Evolutionary conservation across 2,329 filamentous ascomycete genomes (phyloP).

Genomic region (Cytospora chrysosperma): DNA sequence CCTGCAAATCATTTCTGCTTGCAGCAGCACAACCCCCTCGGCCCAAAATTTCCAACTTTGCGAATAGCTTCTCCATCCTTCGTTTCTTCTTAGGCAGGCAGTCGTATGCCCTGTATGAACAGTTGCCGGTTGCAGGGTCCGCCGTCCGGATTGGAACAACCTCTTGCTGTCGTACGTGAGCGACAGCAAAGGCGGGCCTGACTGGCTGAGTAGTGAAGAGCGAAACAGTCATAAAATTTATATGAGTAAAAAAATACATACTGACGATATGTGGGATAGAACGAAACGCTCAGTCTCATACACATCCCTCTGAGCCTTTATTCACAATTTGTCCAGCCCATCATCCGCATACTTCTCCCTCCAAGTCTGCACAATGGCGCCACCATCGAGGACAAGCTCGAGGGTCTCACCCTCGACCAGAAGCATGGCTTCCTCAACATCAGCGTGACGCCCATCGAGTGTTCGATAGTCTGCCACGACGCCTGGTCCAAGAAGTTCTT

Average conservation of each 20-base stretch:
- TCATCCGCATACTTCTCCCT: conserved; percentile 81
- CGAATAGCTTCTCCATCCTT: background rate
- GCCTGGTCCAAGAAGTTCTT: conserved; percentile 74
- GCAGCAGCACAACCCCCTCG: background rate
- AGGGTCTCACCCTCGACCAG: conserved; percentile 50
- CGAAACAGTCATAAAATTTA: too few species aligned
- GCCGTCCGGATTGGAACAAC: background rate
- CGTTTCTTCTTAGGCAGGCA: background rate
- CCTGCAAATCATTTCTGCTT: background rate
- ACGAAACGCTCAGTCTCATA: conserved; percentile 82
- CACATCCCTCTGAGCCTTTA: conserved; percentile 84
- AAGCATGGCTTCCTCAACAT: conserved; percentile 88
- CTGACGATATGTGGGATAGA: conserved; percentile 54
- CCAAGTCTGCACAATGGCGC: conserved; percentile 46
- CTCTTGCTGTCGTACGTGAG: background rate
- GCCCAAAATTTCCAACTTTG: background rate
- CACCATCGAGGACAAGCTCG: conserved; percentile 39
- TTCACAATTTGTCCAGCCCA: conserved; percentile 76
- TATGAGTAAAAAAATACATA: background rate
- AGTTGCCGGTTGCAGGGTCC: conserved; percentile 14
- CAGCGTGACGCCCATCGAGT: conserved; percentile 88
- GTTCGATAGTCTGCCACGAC: conserved; percentile 84
- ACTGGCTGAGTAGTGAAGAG: background rate
- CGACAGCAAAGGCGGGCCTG: background rate
- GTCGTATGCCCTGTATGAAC: background rate